phyloP scores from a whole-genome alignment of 192 early-diverging fungal species.

The Thamnidium elegans region DNA sequence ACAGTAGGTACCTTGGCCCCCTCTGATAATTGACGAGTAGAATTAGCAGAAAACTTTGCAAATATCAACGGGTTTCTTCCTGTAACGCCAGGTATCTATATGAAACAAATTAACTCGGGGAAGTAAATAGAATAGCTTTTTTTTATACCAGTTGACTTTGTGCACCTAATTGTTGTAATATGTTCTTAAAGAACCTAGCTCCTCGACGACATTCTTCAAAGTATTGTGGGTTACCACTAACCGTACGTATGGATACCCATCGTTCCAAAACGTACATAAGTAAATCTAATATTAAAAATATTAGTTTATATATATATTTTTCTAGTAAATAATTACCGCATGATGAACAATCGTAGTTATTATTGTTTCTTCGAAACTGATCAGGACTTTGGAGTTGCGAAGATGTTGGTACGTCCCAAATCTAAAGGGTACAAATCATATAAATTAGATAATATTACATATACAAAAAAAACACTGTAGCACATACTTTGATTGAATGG shows the following conservation, averaged over 20 bases:
- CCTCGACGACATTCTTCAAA: constrained; percentile 68
- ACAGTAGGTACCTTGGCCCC: constrained; percentile 39
- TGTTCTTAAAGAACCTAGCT: constrained; percentile 62
- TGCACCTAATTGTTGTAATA: constrained; percentile 66
- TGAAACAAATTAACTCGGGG: neutral
- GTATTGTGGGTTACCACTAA: constrained; percentile 60
- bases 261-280: constrained; percentile 59
- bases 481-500: constrained; percentile 47
- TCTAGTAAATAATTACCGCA: neutral
- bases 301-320: neutral
- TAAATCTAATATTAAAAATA: constrained; percentile 26
- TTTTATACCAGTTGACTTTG: constrained; percentile 38
- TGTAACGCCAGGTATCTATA: constrained; percentile 52
- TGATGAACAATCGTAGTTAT: constrained; percentile 11
- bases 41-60: constrained; percentile 49
- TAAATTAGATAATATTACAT: no score
- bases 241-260: constrained; percentile 64
- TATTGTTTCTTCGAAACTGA: neutral
- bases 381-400: neutral
- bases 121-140: no score
- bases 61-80: constrained; percentile 68
- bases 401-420: neutral
- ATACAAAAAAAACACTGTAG: no score
- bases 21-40: constrained; percentile 17
- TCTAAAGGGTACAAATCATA: neutral